phyloP scores from a whole-genome alignment of 2,329 filamentous ascomycete genomes.

The Fusarium sp. region DNA sequence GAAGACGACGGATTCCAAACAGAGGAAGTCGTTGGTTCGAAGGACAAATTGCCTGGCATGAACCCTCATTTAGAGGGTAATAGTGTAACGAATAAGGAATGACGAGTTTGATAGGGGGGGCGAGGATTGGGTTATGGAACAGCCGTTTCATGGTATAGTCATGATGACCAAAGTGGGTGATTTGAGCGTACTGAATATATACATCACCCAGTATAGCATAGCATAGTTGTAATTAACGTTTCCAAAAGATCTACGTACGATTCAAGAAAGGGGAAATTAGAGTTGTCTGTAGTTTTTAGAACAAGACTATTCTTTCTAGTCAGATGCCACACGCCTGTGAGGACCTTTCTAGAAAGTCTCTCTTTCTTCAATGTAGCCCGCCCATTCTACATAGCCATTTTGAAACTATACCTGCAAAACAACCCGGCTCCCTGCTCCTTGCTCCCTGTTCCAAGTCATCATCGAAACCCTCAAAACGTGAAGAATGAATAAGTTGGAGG shows the following conservation, averaged over 20 bases:
- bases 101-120: constrained; percentile 5
- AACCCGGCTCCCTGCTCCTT: constrained; percentile 2
- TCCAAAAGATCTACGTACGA: background rate
- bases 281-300: background rate
- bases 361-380: constrained; percentile 8
- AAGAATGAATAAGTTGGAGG: constrained; percentile 19
- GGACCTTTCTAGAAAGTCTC: background rate
- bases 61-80: constrained; percentile 18
- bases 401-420: constrained; percentile 12
- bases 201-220: constrained; percentile 1
- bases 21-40: constrained; percentile 46
- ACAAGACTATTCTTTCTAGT: constrained; percentile 13
- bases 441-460: constrained; percentile 3
- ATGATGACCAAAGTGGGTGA: constrained; percentile 16
- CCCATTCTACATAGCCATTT: constrained; percentile 30
- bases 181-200: constrained; percentile 7
- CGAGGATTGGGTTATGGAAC: constrained; percentile 1
- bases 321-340: background rate
- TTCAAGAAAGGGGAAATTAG: background rate
- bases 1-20: constrained; percentile 47
- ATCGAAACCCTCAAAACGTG: constrained; percentile 15
- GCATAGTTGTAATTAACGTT: constrained; percentile 13
- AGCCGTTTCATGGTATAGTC: constrained; percentile 24
- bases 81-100: constrained; percentile 26
- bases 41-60: constrained; percentile 30